phyloP scores from a whole-genome alignment of 208 protist species.

The Trypanosoma conorhini region DNA sequence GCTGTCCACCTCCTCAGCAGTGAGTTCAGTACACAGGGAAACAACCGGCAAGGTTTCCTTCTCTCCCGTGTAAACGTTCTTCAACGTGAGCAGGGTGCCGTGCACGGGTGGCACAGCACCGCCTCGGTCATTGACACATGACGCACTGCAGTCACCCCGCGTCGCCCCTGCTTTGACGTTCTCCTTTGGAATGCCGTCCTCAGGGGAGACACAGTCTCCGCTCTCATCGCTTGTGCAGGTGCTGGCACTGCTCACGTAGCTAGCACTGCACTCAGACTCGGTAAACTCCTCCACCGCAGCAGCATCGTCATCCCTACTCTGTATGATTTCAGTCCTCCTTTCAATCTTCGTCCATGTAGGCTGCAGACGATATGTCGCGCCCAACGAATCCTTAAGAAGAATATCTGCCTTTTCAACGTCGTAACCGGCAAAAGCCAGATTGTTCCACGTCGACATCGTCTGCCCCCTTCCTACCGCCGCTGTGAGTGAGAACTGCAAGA shows the following conservation, averaged over 20 bases:
- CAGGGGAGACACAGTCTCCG: background rate
- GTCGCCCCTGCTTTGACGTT: background rate
- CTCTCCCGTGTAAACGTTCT: background rate
- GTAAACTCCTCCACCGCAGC: constrained; percentile 6
- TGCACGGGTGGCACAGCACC: constrained; percentile 9
- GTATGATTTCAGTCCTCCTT: background rate
- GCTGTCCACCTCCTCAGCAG: background rate
- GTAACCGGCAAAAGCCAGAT: constrained; percentile 26
- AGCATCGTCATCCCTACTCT: background rate
- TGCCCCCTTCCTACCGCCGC: background rate
- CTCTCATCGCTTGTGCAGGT: background rate
- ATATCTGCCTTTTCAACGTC: constrained; percentile 7
- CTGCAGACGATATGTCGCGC: constrained; percentile 1
- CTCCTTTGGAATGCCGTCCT: background rate
- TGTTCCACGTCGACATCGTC: constrained; percentile 4
- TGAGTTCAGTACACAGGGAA: background rate
- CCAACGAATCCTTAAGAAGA: constrained; percentile 22
- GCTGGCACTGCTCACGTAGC: constrained; percentile 31
- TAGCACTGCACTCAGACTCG: constrained; percentile 31
- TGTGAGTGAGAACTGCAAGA: background rate
- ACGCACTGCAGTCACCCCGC: background rate
- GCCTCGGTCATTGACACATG: background rate
- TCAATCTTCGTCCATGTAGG: background rate
- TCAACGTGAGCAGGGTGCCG: constrained; percentile 15
- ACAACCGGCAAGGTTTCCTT: background rate